Conservation (phyloP, 2,329 filamentous ascomycete species). For the Colletotrichum camelliae region DNA sequence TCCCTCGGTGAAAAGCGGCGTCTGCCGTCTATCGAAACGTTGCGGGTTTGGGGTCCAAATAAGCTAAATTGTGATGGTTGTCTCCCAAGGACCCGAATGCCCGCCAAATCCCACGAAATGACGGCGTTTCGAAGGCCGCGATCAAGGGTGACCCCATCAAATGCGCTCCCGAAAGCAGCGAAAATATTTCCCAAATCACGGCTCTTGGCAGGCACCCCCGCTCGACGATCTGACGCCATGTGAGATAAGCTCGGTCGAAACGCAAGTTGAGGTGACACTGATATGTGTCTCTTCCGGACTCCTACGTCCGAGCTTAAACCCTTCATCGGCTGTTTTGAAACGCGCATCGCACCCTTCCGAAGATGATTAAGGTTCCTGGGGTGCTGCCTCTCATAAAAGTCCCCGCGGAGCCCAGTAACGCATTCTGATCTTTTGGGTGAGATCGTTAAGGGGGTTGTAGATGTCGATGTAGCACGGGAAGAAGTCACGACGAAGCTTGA, state of each 20-base stretch:
- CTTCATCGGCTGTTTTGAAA: slow-evolving; percentile 12
- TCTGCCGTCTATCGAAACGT: slow-evolving; percentile 2
- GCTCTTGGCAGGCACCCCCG: background rate
- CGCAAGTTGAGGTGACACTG: slow-evolving; percentile 9
- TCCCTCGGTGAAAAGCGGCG: background rate
- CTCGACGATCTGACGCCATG: background rate
- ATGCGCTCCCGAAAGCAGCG: background rate
- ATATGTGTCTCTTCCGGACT: background rate
- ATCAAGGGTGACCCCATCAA: background rate
- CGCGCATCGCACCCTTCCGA: slow-evolving; percentile 14
- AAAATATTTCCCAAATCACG: background rate
- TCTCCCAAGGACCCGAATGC: background rate
- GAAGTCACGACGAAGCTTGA: background rate
- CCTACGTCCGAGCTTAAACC: slow-evolving; percentile 12
- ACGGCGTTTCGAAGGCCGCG: background rate
- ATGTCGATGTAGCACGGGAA: background rate
- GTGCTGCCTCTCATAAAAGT: background rate
- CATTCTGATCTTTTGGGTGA: background rate
- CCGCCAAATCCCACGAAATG: background rate
- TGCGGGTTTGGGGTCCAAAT: background rate
- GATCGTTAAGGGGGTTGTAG: background rate
- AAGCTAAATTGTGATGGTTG: background rate
- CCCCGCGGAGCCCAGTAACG: background rate
- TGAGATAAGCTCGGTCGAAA: slow-evolving; percentile 1
- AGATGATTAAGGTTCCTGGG: background rate